Percentiles rank a stretch among this genome's conserved stretches.
phyloP scores from a whole-genome alignment of 179 eudicot species.

The Heliamphora pulchella region DNA sequence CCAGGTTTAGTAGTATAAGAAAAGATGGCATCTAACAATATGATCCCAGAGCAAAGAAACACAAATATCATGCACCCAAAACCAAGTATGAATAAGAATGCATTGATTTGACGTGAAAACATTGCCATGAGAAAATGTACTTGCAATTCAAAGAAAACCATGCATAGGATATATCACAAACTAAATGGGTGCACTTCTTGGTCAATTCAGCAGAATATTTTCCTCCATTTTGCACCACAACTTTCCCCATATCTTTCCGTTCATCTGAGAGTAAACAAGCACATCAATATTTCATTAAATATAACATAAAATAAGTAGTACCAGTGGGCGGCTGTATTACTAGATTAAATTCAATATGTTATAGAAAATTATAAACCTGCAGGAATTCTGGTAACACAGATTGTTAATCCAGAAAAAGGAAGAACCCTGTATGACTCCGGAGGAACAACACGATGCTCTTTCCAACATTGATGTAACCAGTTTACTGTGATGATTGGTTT shows the following conservation, averaged over 20 bases:
- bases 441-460: constrained; percentile 94
- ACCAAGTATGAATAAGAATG: not conserved
- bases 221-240: constrained; percentile 80
- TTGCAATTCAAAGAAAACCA: not conserved
- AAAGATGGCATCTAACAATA: not conserved
- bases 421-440: constrained; percentile 77
- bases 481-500: constrained; percentile 72
- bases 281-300: constrained; percentile 3
- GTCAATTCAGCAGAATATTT: constrained; percentile 93
- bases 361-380: constrained; percentile 50
- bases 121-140: not conserved
- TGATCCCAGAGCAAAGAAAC: not conserved
- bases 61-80: not conserved
- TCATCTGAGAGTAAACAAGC: constrained; percentile 41
- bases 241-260: constrained; percentile 84
- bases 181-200: constrained; percentile 77
- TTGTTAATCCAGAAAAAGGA: constrained; percentile 76
- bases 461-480: constrained; percentile 96
- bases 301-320: not conserved
- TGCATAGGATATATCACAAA: constrained; percentile 85
- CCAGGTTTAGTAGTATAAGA: not conserved
- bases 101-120: constrained; percentile 9
- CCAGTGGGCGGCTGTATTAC: not conserved
- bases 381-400: constrained; percentile 71
- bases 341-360: not conserved